Evolutionary conservation across 805 yeast genomes (phyloP).

Genomic region (Ogataea salicorniae): DNA sequence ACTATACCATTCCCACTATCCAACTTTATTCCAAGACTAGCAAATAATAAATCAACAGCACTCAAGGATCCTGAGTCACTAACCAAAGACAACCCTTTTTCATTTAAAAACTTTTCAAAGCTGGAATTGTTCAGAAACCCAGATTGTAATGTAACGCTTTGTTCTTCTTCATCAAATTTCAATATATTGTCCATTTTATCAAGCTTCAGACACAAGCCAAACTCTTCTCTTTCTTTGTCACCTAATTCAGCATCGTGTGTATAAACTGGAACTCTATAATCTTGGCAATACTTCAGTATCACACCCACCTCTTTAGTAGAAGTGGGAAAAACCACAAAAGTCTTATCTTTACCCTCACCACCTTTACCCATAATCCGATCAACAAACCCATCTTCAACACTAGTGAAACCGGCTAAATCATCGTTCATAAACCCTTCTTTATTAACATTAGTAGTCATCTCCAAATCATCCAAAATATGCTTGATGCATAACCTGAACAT

Average conservation of each 20-base stretch:
- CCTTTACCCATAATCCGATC: constrained; percentile 21
- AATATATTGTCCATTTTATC: constrained; percentile 11
- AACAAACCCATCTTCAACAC: constrained; percentile 14
- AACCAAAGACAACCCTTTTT: constrained; percentile 2
- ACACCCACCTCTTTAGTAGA: constrained; percentile 18
- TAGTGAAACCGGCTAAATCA: constrained; percentile 17
- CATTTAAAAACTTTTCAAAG: neutral
- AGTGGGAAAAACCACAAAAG: constrained; percentile 19
- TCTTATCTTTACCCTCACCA: constrained; percentile 10
- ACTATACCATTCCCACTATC: constrained; percentile 3
- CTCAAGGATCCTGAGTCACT: neutral
- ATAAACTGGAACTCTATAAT: constrained; percentile 24
- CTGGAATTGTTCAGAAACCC: neutral
- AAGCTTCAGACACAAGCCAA: constrained; percentile 11
- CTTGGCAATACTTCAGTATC: constrained; percentile 21
- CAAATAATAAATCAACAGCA: constrained; percentile 17
- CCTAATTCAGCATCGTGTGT: constrained; percentile 1
- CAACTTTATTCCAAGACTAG: constrained; percentile 15
- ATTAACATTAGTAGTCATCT: constrained; percentile 5
- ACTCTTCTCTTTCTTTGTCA: constrained; percentile 1
- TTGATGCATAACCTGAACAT: constrained; percentile 25
- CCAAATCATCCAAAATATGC: constrained; percentile 20
- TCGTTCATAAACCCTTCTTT: constrained; percentile 12
- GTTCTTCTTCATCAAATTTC: neutral
- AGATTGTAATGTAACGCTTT: constrained; percentile 7